phyloP scores from a whole-genome alignment of 1,284 basidiomycete species.

The Porogramme epimiltina region DNA sequence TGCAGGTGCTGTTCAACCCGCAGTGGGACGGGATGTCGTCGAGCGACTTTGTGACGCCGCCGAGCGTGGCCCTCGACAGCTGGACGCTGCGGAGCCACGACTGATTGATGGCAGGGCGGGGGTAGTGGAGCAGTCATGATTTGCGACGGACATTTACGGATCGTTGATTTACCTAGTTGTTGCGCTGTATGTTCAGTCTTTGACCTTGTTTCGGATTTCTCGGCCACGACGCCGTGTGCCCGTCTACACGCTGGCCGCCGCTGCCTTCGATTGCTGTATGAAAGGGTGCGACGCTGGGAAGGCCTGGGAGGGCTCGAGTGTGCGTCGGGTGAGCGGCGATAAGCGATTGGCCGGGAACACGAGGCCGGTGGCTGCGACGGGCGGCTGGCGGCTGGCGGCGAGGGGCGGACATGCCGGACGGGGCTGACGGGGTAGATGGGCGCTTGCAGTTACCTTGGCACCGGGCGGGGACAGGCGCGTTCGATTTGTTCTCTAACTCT shows the following conservation, averaged over 20 bases:
- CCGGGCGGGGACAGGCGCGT: constrained; percentile 1
- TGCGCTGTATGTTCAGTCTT: constrained; percentile 1
- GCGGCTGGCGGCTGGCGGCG: constrained; percentile 3
- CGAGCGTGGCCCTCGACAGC: constrained; percentile 60
- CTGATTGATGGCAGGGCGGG: constrained; percentile 18
- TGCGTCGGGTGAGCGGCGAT: background rate
- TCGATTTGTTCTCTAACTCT: constrained; percentile 8
- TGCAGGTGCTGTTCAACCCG: constrained; percentile 85
- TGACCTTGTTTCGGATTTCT: no score
- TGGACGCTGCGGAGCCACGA: constrained; percentile 80
- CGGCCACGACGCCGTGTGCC: no score
- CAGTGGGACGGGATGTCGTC: constrained; percentile 71
- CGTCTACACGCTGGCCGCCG: no score
- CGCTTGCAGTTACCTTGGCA: constrained; percentile 22
- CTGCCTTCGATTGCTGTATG: no score
- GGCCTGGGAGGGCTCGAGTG: no score
- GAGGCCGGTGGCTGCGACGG: background rate
- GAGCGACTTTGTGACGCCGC: constrained; percentile 66
- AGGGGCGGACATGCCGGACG: constrained; percentile 6
- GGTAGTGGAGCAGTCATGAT: constrained; percentile 4
- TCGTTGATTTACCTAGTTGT: constrained; percentile 1
- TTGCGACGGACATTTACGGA: constrained; percentile 10
- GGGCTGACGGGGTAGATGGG: constrained; percentile 9
- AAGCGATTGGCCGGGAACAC: background rate
- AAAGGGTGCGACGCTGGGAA: no score